Conservation (phyloP, 1,284 basidiomycete genomes). For the Microbotryomycetes sp. region DNA sequence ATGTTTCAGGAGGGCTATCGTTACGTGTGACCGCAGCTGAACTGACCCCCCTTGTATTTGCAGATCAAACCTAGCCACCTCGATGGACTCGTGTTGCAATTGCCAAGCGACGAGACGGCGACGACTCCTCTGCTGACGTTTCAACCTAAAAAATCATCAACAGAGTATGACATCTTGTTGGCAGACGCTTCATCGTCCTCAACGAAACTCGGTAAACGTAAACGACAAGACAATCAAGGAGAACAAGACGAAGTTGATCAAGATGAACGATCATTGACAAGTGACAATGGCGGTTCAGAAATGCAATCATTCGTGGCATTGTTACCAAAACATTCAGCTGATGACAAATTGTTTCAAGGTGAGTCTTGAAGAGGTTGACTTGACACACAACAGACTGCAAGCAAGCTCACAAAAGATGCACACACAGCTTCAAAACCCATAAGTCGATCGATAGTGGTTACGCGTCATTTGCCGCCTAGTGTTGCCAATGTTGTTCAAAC, state of each 20-base stretch:
- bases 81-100: slow-evolving; percentile 9
- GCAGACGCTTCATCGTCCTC: not conserved
- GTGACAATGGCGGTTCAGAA: slow-evolving; percentile 5
- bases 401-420: no score
- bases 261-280: not conserved
- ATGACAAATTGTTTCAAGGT: slow-evolving; percentile 27
- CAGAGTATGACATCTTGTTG: slow-evolving; percentile 20
- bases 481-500: slow-evolving; percentile 11
- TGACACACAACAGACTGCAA: not conserved
- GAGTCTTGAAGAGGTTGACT: not conserved
- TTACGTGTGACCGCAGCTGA: not conserved
- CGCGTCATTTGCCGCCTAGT: slow-evolving; percentile 11
- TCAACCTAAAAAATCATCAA: slow-evolving; percentile 12
- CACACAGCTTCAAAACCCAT: slow-evolving; percentile 27
- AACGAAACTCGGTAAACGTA: not conserved
- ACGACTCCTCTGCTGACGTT: slow-evolving; percentile 14
- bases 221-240: not conserved
- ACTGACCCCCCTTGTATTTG: not conserved
- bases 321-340: slow-evolving; percentile 18
- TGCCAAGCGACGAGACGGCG: slow-evolving; percentile 5
- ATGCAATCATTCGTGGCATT: slow-evolving; percentile 19
- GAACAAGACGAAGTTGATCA: not conserved
- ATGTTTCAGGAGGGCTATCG: not conserved
- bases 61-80: slow-evolving; percentile 29
- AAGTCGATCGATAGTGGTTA: slow-evolving; percentile 17